These are phyloP conservation scores for Grosmannia penicillata DNA, from an alignment of 2,329 filamentous ascomycete genomes.

Conservation along the genomic window DNA sequence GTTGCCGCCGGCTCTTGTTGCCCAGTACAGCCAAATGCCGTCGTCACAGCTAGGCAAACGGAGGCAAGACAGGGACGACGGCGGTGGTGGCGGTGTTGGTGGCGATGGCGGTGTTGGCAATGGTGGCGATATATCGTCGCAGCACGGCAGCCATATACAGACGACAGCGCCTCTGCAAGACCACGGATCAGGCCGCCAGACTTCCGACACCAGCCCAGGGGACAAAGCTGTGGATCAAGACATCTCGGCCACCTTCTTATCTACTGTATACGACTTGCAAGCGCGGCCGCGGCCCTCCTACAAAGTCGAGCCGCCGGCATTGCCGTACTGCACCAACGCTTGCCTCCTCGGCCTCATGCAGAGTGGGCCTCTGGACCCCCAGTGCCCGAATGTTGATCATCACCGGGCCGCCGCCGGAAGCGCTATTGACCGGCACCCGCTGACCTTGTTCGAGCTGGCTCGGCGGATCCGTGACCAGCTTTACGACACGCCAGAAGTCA, in stretches of 20 bases:
- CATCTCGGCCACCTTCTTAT: conserved; percentile 5
- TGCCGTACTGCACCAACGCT: conserved; percentile 8
- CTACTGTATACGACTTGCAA: conserved; percentile 3
- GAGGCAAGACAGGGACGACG: background rate
- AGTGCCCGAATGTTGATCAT: conserved; percentile 5
- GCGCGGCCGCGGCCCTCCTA: conserved; percentile 2
- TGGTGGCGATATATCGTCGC: no score
- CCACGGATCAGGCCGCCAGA: conserved; percentile 1
- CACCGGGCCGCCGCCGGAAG: conserved; percentile 1
- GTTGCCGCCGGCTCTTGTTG: conserved; percentile 1
- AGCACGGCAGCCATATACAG: conserved; percentile 1
- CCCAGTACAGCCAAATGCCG: background rate
- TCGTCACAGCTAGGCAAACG: conserved; percentile 3
- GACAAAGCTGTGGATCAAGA: background rate
- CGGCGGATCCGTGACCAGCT: conserved; percentile 1
- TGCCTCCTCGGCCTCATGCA: conserved; percentile 5
- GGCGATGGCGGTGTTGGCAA: background rate
- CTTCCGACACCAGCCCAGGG: no score
- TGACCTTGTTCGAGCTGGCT: conserved; percentile 3
- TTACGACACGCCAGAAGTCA: background rate
- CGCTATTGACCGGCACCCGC: conserved; percentile 1
- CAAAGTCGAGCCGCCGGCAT: conserved; percentile 1
- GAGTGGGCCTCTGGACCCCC: conserved; percentile 1
- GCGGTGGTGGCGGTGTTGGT: background rate
- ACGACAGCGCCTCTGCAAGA: conserved; percentile 1